Percentiles rank a stretch among this genome's conserved stretches.
Evolutionary conservation across 2,329 filamentous ascomycete genomes (phyloP).

Genomic region (Colletotrichum tamarilloi): DNA sequence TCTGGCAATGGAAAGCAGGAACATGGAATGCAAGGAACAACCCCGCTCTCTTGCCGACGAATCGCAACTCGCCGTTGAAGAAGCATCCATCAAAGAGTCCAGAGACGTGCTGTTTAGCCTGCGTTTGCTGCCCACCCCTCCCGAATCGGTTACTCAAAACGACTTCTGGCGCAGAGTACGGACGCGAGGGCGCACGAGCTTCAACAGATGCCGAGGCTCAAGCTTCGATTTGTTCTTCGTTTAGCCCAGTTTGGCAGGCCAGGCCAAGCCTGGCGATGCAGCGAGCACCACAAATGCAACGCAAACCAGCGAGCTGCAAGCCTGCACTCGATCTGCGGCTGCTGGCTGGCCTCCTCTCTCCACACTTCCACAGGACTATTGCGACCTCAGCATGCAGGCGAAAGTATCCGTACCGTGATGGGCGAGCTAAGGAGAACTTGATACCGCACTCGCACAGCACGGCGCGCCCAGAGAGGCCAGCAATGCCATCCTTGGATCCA

Average conservation of each 20-base stretch:
- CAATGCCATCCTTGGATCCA: background rate
- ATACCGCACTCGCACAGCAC: conserved; percentile 10
- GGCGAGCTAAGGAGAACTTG: background rate
- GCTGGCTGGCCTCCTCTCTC: background rate
- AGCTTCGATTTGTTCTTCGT: background rate
- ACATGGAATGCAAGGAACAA: background rate
- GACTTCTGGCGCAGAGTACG: background rate
- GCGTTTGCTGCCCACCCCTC: background rate
- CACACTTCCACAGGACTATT: background rate
- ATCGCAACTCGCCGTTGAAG: conserved; percentile 27
- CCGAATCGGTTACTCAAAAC: conserved; percentile 8
- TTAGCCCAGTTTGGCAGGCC: background rate
- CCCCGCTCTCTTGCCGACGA: conserved; percentile 3
- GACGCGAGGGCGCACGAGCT: conserved; percentile 28
- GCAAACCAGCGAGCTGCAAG: conserved; percentile 1
- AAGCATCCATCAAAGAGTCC: background rate
- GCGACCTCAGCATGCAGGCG: background rate
- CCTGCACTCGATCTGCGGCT: background rate
- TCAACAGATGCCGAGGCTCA: conserved; percentile 32
- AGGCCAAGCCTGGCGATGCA: conserved; percentile 25
- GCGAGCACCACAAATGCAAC: conserved; percentile 14
- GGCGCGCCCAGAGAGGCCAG: background rate
- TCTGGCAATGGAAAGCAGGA: background rate
- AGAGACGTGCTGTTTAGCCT: background rate
- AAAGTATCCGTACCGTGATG: background rate